Percentiles rank a stretch among this genome's conserved stretches.
phyloP scores from a whole-genome alignment of 2,329 filamentous ascomycete genomes.

The Cladosporium sp. region DNA sequence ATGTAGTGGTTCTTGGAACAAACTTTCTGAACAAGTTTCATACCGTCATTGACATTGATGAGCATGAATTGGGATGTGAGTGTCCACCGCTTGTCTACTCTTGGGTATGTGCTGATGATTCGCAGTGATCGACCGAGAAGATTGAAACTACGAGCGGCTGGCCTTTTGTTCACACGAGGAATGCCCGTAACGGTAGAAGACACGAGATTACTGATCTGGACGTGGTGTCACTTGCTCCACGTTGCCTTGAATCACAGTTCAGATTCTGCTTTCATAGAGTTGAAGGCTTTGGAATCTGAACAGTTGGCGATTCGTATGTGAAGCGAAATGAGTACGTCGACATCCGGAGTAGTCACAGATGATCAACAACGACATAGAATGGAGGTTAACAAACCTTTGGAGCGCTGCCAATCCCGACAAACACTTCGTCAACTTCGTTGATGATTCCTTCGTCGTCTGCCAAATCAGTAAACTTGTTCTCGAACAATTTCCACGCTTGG shows the following conservation, averaged over 20 bases:
- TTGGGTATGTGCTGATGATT: not conserved
- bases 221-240: too few relatives aligned
- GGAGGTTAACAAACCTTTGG: not conserved
- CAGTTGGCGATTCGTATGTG: too few relatives aligned
- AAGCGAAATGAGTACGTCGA: too few relatives aligned
- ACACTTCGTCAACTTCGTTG: conserved; percentile 35
- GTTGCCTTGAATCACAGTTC: too few relatives aligned
- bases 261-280: too few relatives aligned
- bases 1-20: conserved; percentile 1
- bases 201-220: too few relatives aligned
- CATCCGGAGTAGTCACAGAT: too few relatives aligned
- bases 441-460: conserved; percentile 32
- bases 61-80: conserved; percentile 4
- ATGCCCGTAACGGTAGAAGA: too few relatives aligned
- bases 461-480: conserved; percentile 33
- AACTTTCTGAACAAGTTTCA: not conserved
- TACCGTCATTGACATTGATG: conserved; percentile 1
- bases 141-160: not conserved
- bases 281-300: too few relatives aligned
- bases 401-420: conserved; percentile 27
- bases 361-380: too few relatives aligned
- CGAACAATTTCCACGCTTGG: conserved; percentile 28
- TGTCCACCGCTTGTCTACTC: not conserved
- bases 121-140: not conserved
- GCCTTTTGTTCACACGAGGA: too few relatives aligned